Evolutionary conservation across 2,329 filamentous ascomycete species (phyloP), one percentile per base, ranked within the genome.

Genomic region (Penicillium sp.): DNA sequence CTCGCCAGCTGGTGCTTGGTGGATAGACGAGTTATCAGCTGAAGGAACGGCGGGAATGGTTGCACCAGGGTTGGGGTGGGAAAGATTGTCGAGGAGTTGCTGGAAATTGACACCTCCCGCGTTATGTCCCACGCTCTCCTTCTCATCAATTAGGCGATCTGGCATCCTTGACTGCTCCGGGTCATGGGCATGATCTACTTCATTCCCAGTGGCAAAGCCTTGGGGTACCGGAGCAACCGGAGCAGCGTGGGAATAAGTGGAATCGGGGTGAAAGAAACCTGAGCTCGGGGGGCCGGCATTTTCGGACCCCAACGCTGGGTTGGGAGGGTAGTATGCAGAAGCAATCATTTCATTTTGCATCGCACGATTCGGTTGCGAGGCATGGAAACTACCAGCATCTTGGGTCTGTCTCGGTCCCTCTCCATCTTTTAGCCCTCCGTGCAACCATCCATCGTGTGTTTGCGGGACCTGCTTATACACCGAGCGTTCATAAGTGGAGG

Each of bases 401-500:
- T 62, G 61, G 43, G 58, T 58, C 56, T 62, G 57, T 49, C 57
- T 60, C 41, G 58, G 48, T 41, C 44, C 61, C 49, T 29, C 56
- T 41, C 38, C 54, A 40, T 59, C 59, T 5, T 45, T 46, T 50
- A 59, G 55, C 40, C 55, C 52, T 49, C 51, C 58, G 50, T 58
- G 54, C 44, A 40, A 58, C 62, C 64, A 62, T 46, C 50, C 60
- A 58, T 66, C 56, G n/a, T 62, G 56, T 40, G 38, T 47, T 25
- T 56, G 51, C 23, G 38, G 38, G 27, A 39, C 38, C 23, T 65
- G 55, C 47, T 67, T 57, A 50, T 60, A 57, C 39, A 68, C 67
- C 38, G 72, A 72, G 68, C 78, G 82, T 59, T 78, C 78, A 71
- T 84, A 84, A 60, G 81, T 82, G 53, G 85, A 80, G 55, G 85